A percentile compares a stretch with the other conserved stretches of the same genome.
Evolutionary conservation across 2,329 filamentous ascomycete species (phyloP).

Genomic region (Aspergillus costaricaensis): DNA sequence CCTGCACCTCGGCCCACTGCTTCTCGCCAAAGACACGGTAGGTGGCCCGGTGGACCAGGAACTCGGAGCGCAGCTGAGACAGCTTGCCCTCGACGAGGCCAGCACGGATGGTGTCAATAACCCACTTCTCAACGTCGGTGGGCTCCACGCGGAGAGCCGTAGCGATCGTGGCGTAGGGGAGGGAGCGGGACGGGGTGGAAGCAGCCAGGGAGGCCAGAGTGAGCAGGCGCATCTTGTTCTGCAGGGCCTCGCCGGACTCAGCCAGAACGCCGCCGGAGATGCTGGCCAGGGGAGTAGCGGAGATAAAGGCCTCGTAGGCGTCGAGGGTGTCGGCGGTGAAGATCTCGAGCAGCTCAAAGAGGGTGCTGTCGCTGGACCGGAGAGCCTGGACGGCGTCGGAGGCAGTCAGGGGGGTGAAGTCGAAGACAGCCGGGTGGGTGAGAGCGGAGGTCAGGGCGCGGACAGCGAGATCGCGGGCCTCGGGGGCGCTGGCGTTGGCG

Average conservation of each 20-base stretch:
- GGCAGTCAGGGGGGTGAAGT: conserved; percentile 71
- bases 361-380: conserved; percentile 76
- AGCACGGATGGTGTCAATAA: conserved; percentile 95
- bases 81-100: conserved; percentile 96
- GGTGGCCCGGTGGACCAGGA: conserved; percentile 92
- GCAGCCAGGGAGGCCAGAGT: conserved; percentile 90
- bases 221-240: conserved; percentile 94
- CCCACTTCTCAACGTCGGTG: conserved; percentile 95
- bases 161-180: conserved; percentile 83
- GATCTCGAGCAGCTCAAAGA: conserved; percentile 91
- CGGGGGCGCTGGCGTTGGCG: conserved; percentile 55
- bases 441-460: conserved; percentile 69
- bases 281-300: conserved; percentile 51
- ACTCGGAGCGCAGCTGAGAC: conserved; percentile 86
- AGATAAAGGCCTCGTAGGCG: conserved; percentile 92
- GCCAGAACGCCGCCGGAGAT: conserved; percentile 86
- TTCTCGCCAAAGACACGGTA: conserved; percentile 97
- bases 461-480: conserved; percentile 61
- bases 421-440: conserved; percentile 65
- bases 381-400: conserved; percentile 82
- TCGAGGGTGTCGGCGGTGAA: conserved; percentile 93
- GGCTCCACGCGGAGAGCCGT: conserved; percentile 78
- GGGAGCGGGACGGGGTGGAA: conserved; percentile 77
- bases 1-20: conserved; percentile 95
- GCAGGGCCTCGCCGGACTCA: conserved; percentile 72